Evolutionary conservation across 2,329 filamentous ascomycete genomes (phyloP).

Genomic region (Ceratocystis alfenasii): DNA sequence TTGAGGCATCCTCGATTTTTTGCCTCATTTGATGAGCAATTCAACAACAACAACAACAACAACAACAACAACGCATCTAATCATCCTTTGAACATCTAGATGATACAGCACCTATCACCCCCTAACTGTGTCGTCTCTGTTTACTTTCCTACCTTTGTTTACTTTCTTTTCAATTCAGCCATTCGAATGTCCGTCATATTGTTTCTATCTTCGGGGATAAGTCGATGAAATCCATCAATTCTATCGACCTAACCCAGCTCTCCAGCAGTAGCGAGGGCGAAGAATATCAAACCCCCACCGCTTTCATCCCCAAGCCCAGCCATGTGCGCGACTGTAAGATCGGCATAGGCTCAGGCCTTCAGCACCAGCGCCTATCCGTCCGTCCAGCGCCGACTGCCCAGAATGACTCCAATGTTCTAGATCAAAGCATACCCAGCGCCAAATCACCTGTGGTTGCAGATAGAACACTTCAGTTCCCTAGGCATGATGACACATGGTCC

Average conservation of each 20-base stretch:
- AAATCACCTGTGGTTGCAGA: not conserved
- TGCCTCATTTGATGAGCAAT: not conserved
- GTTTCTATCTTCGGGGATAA: not conserved
- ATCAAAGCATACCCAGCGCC: not conserved
- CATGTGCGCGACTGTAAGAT: not conserved
- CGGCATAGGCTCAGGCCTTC: not conserved
- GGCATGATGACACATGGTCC: not conserved
- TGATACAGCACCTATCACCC: not conserved
- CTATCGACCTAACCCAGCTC: constrained; percentile 16
- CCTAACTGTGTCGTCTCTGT: not conserved
- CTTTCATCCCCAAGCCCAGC: not conserved
- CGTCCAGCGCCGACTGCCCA: not conserved
- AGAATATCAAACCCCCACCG: not conserved
- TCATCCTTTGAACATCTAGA: not conserved
- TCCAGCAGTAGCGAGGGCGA: constrained; percentile 8
- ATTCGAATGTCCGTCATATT: constrained; percentile 9
- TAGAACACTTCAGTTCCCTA: not conserved
- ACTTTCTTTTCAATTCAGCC: not conserved
- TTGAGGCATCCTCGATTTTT: not conserved
- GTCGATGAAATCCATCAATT: constrained; percentile 13
- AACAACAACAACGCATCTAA: not conserved
- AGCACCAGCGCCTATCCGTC: not conserved
- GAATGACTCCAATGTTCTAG: not conserved
- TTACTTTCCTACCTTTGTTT: not conserved
- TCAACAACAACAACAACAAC: too few species aligned